Percentiles rank a stretch among this genome's conserved stretches.
Evolutionary conservation across 2,329 filamentous ascomycete species (phyloP).

Genomic region (Pseudogymnoascus sp.): DNA sequence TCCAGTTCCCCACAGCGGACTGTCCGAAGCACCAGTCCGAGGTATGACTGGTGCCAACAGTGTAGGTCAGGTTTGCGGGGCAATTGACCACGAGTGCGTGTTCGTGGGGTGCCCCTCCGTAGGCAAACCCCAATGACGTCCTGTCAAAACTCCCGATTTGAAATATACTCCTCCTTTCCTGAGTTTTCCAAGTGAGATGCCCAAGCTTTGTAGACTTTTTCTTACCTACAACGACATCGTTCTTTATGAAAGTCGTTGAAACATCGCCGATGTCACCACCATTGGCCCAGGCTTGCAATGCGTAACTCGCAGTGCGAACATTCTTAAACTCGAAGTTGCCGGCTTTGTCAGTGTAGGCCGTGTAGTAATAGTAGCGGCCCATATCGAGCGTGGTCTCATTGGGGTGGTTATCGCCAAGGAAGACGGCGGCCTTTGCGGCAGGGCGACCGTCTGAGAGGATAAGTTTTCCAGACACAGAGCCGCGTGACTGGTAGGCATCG

Average conservation of each 20-base stretch:
- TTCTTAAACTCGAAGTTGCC: slow-evolving; percentile 37
- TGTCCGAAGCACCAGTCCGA: slow-evolving; percentile 44
- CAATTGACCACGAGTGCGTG: slow-evolving; percentile 38
- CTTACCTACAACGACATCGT: slow-evolving; percentile 32
- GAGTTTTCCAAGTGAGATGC: slow-evolving; percentile 34
- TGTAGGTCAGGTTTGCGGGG: slow-evolving; percentile 38
- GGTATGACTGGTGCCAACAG: slow-evolving; percentile 30
- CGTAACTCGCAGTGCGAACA: slow-evolving; percentile 38
- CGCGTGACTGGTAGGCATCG: slow-evolving; percentile 39
- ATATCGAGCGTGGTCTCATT: slow-evolving; percentile 39
- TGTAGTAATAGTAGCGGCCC: slow-evolving; percentile 42
- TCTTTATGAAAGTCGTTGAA: slow-evolving; percentile 35
- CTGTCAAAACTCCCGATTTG: slow-evolving; percentile 42
- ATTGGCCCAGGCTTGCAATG: slow-evolving; percentile 42
- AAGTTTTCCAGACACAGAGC: slow-evolving; percentile 36
- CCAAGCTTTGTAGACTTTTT: slow-evolving; percentile 31
- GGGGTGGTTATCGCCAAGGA: slow-evolving; percentile 40
- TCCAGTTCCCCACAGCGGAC: slow-evolving; percentile 14
- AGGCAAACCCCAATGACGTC: slow-evolving; percentile 35
- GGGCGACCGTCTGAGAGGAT: slow-evolving; percentile 39
- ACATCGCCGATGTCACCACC: slow-evolving; percentile 37
- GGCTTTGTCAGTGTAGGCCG: slow-evolving; percentile 34
- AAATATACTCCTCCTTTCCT: slow-evolving; percentile 35
- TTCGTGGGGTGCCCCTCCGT: slow-evolving; percentile 35
- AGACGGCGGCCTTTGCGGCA: slow-evolving; percentile 39